These are phyloP conservation scores for Penicillium lagena DNA, from an alignment of 495 filamentous ascomycete species.

Conservation along the genomic window DNA sequence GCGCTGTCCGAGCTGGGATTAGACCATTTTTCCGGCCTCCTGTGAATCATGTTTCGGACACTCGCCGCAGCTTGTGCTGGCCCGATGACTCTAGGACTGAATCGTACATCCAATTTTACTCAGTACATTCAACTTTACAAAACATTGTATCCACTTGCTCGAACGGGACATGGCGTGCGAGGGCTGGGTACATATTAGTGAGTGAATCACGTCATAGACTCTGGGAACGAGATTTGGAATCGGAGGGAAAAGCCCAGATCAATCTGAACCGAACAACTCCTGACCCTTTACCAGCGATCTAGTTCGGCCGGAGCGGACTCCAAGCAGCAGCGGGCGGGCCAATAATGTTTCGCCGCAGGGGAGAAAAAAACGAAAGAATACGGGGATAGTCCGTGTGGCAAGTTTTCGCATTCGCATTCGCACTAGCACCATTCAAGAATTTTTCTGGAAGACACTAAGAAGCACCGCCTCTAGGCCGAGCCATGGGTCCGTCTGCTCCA, in stretches of 20 bases:
- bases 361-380: neutral
- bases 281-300: too few species aligned
- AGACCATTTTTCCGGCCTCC: too few species aligned
- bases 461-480: conserved; percentile 2
- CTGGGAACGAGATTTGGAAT: neutral
- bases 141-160: neutral
- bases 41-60: too few species aligned
- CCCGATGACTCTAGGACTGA: too few species aligned
- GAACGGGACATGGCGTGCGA: neutral
- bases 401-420: neutral
- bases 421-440: conserved; percentile 34
- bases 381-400: conserved; percentile 12
- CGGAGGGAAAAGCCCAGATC: too few species aligned
- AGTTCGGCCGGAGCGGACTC: too few species aligned
- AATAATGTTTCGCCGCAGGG: too few species aligned
- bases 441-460: conserved; percentile 29
- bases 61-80: neutral
- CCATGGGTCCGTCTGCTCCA: conserved; percentile 1
- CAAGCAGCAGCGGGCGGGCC: neutral
- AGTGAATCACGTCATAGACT: conserved; percentile 1
- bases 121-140: neutral
- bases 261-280: too few species aligned
- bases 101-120: neutral
- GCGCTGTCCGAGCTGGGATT: too few species aligned
- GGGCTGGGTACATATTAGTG: neutral